Base-by-base conservation (phyloP, 345 rosid genomes). In the Rubroshorea leprosula region DNA sequence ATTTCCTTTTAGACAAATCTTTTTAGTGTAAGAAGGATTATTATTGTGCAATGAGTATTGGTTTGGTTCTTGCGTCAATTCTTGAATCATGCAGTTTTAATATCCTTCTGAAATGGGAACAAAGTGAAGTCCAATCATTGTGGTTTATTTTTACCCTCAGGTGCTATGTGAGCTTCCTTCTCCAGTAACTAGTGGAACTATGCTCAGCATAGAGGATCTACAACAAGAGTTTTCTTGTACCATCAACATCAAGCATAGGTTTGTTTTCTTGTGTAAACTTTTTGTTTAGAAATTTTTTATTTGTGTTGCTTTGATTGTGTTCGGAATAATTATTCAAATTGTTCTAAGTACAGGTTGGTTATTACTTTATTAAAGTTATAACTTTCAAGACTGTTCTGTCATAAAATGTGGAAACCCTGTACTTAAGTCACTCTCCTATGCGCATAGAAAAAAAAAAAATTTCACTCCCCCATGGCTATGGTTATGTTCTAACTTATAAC, bases 161-260 rank as follows among this genome's bases (percentile, higher is more conserved):
- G 80, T 53, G 61, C 68, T 93, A 19, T 77, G 76, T 24, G 87
- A 85, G 61, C 95, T 90, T 67, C 97, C 96, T 59, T 72, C 89
- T 62, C 83, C 95, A 44, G 74, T 89, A 51, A 72, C 82, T 45
- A 76, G 80, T 49, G 96, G 97, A 75, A 76, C 87, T 41, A 71
- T 71, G 54, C 81, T 94, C 56, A 73, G 77, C 0, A 86, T 90
- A 4, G 96, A 87, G 78, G 99, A 94, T 85, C 85, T 94, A 54
- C 90, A 73, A 55, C 99, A 94, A 61, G 97, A 90, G 78, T 76
- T 90, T 59, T 73, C 83, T 54, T 90, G 99, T 86, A 78, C 64
- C 54, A 84, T 94, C 56, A 73, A 81, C 63, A 78, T 94, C 73
- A 90, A 87, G 76, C 96, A 94, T 56, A 85, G 99, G 99, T 94